Conservation (phyloP, 129 eudicot species). For the Cynara cardunculus region DNA sequence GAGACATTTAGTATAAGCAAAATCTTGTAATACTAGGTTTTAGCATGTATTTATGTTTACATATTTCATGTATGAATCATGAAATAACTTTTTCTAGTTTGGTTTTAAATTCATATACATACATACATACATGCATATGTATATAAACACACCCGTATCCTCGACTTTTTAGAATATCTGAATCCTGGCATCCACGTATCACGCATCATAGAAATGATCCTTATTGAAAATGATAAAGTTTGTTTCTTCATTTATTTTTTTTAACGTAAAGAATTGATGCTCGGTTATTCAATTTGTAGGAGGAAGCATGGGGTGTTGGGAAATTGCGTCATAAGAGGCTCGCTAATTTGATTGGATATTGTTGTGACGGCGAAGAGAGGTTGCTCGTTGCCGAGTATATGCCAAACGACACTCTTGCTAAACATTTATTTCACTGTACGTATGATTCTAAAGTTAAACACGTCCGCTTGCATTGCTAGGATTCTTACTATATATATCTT, state of each 20-base stretch:
- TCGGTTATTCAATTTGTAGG: constrained; percentile 38
- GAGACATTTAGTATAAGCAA: background rate
- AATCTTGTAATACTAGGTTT: background rate
- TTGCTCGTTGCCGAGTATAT: constrained; percentile 87
- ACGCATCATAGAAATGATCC: background rate
- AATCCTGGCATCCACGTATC: background rate
- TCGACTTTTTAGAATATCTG: background rate
- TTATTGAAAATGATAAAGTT: background rate
- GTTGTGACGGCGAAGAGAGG: constrained; percentile 94
- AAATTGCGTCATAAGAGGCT: constrained; percentile 63
- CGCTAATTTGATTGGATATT: constrained; percentile 85
- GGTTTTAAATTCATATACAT: background rate
- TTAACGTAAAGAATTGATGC: background rate
- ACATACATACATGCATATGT: background rate
- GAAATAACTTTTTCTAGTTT: background rate
- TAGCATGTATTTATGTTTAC: background rate
- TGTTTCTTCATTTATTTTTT: background rate
- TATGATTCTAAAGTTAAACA: background rate
- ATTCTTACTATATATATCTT: no score
- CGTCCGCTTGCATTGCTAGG: background rate
- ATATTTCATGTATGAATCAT: background rate
- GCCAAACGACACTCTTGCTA: constrained; percentile 93
- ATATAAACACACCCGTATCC: background rate
- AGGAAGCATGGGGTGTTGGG: constrained; percentile 89
- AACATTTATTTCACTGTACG: constrained; percentile 88